Percentiles rank a stretch among this genome's conserved stretches.
Conservation (phyloP, 768 basidiomycete genomes). For the Boletus tomentosulus region DNA sequence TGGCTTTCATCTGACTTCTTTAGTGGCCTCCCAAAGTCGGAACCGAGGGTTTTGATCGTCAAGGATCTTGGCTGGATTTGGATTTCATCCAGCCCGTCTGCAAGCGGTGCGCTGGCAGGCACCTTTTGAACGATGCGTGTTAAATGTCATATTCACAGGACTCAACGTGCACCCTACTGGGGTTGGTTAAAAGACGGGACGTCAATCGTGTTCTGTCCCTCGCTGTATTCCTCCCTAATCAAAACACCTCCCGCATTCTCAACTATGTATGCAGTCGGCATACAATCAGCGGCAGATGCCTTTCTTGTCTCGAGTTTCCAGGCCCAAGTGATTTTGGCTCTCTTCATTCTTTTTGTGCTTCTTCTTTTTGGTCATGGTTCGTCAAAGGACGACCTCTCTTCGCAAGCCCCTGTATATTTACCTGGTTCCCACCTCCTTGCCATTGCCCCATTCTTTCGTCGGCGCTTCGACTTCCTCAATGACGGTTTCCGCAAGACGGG, state of each 20-base stretch:
- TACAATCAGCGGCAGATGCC: slow-evolving; percentile 36
- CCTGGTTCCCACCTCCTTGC: slow-evolving; percentile 56
- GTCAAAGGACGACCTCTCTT: slow-evolving; percentile 43
- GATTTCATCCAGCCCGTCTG: slow-evolving; percentile 3
- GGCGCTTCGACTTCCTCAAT: slow-evolving; percentile 68
- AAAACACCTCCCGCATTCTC: slow-evolving; percentile 20
- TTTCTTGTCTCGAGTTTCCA: slow-evolving; percentile 34
- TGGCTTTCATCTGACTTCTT: slow-evolving; percentile 10
- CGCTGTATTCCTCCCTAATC: slow-evolving; percentile 25
- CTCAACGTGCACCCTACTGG: slow-evolving; percentile 20
- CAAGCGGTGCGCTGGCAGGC: slow-evolving; percentile 18
- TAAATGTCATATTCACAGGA: slow-evolving; percentile 25
- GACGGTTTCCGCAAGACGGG: slow-evolving; percentile 68
- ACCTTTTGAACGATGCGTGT: slow-evolving; percentile 21
- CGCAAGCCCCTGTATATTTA: slow-evolving; percentile 46
- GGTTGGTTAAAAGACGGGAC: slow-evolving; percentile 22
- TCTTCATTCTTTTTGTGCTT: slow-evolving; percentile 37
- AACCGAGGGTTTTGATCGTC: slow-evolving; percentile 27
- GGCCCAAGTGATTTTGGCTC: slow-evolving; percentile 31
- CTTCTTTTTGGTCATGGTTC: slow-evolving; percentile 33
- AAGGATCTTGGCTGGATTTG: slow-evolving; percentile 14
- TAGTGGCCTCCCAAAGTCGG: slow-evolving; percentile 15
- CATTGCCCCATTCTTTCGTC: slow-evolving; percentile 64
- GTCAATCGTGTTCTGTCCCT: slow-evolving; percentile 19
- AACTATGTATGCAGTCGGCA: slow-evolving; percentile 41